Conservation (phyloP, 2,329 filamentous ascomycete genomes). For the Alternaria dauci region DNA sequence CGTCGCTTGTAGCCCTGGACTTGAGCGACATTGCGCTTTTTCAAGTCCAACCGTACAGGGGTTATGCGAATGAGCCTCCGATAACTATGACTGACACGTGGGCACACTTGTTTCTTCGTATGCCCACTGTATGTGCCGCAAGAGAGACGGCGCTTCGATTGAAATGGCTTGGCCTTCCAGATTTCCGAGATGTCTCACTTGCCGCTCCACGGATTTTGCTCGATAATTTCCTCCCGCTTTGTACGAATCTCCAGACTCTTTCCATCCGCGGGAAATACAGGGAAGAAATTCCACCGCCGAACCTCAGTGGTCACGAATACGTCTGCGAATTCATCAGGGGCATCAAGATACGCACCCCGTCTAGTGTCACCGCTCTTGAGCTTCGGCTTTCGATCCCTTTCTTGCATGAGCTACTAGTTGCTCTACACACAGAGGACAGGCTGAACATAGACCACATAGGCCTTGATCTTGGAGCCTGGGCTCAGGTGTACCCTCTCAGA, state of each 20-base stretch:
- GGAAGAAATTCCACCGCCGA: slow-evolving; percentile 3
- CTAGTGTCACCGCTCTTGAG: slow-evolving; percentile 26
- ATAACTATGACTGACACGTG: not conserved
- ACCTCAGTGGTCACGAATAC: slow-evolving; percentile 15
- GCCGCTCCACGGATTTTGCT: not conserved
- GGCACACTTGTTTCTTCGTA: not conserved
- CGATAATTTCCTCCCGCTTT: slow-evolving; percentile 10
- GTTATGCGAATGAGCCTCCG: not conserved
- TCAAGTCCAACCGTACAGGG: not conserved
- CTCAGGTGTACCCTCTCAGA: slow-evolving; percentile 29
- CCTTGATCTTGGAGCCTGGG: slow-evolving; percentile 40
- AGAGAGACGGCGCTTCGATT: slow-evolving; percentile 2
- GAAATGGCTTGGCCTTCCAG: slow-evolving; percentile 32
- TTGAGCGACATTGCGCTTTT: slow-evolving; percentile 24
- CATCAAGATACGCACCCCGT: slow-evolving; percentile 9
- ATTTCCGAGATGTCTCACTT: slow-evolving; percentile 12
- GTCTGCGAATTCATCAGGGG: slow-evolving; percentile 6
- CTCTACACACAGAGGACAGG: slow-evolving; percentile 4
- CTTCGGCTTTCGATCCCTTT: slow-evolving; percentile 29
- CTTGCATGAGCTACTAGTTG: slow-evolving; percentile 20
- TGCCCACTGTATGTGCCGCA: not conserved
- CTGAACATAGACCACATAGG: slow-evolving; percentile 26
- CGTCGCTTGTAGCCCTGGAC: slow-evolving; percentile 28
- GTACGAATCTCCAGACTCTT: slow-evolving; percentile 25
- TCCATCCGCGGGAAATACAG: slow-evolving; percentile 30